Base-by-base conservation (phyloP, 129 eudicot genomes). In the Sambucus nigra region DNA sequence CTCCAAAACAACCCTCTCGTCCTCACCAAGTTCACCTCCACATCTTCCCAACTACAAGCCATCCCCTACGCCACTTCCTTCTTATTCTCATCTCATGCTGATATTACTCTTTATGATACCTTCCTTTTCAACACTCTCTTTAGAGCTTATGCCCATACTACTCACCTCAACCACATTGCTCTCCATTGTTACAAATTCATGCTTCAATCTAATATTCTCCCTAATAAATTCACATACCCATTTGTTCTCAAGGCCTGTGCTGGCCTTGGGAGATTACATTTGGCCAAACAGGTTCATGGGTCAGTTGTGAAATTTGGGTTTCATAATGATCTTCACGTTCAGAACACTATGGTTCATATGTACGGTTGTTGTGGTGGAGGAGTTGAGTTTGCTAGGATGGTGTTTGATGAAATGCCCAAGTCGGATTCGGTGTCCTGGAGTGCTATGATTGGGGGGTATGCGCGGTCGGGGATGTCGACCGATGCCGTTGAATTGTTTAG, bases 211-310 rank as follows among this genome's bases (percentile, higher is more conserved):
- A 47, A 76, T 46, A 71, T 86, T 29, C 24, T 22, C 46, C 96
- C 96, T 26, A 86, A 82, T 71, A 79, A 79, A 46, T 87, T 79
- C 26, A 87, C 94, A 1, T 83, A 75, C 77, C 94, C 96, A 5
- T 87, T 82, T 73, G 83, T 87, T 25, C 72, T 87, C 5, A 87
- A 87, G 70, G 94, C 94, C 21, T 79, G 89, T 54, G 94, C 96
- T 49, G 83, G 87, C 55, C 65, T 79, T 40, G 75, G 86, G 46
- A 47, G 40, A 29, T 32, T 83, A 22, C 13, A 8, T 5, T 54
- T 83, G 20, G 96, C 89, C 28, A 58, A 74, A 46, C 73, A 68
- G 8, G 69, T 87, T 64, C 96, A 87, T 64, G 86, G 81, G 28
- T 53, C 63, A 31, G 73, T 72, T 50, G 44, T 76, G 31, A 87